These are phyloP conservation scores for Sisymbrium irio DNA, from an alignment of 345 rosid species.

Conservation along the genomic window DNA sequence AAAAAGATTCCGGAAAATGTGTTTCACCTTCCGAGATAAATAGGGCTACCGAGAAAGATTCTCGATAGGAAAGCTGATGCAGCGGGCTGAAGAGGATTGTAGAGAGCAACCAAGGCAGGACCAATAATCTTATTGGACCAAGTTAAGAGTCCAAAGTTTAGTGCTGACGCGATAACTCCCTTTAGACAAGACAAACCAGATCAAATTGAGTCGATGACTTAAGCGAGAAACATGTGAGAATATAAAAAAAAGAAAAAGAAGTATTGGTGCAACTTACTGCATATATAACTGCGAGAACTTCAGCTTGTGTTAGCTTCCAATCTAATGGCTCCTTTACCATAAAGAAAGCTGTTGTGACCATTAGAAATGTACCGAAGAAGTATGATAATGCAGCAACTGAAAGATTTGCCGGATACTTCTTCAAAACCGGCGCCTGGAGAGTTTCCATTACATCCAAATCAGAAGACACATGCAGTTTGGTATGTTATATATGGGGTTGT, in stretches of 20 bases:
- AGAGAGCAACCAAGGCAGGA: slow-evolving; percentile 93
- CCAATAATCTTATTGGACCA: slow-evolving; percentile 98
- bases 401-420: slow-evolving; percentile 79
- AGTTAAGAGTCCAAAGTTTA: slow-evolving; percentile 86
- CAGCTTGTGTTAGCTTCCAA: slow-evolving; percentile 81
- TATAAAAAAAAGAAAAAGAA: not conserved
- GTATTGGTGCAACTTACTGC: slow-evolving; percentile 55
- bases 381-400: slow-evolving; percentile 83
- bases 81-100: slow-evolving; percentile 95
- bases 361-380: slow-evolving; percentile 69
- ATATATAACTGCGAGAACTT: slow-evolving; percentile 76
- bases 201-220: not conserved
- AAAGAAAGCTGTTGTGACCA: slow-evolving; percentile 70
- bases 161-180: slow-evolving; percentile 89
- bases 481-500: not conserved
- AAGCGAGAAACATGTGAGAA: slow-evolving; percentile 1
- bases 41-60: slow-evolving; percentile 88
- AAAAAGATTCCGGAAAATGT: not conserved
- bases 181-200: slow-evolving; percentile 29
- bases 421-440: slow-evolving; percentile 77
- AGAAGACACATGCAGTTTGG: slow-evolving; percentile 11
- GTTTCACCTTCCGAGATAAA: slow-evolving; percentile 86
- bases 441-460: slow-evolving; percentile 9
- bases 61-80: slow-evolving; percentile 82
- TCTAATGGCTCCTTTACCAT: slow-evolving; percentile 62